phyloP scores from a whole-genome alignment of 1,139 yeast species.

The Yamadazyma blattariae region DNA sequence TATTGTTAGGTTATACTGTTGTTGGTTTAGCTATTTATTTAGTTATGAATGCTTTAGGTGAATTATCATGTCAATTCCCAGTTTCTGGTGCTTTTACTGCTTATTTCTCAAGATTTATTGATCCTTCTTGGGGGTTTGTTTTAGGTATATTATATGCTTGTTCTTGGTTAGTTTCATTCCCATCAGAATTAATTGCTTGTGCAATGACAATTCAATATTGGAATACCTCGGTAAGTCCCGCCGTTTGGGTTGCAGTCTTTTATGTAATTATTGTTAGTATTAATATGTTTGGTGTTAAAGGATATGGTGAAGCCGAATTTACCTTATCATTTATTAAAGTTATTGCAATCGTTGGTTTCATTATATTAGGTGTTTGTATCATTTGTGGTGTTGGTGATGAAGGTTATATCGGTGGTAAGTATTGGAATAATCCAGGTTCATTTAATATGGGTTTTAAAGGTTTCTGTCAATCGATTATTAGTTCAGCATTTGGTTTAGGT shows the following conservation, averaged over 20 bases:
- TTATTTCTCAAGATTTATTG: slow-evolving; percentile 56
- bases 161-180: slow-evolving; percentile 44
- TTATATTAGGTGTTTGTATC: slow-evolving; percentile 32
- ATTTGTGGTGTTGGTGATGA: slow-evolving; percentile 43
- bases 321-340: slow-evolving; percentile 40
- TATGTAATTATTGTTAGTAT: slow-evolving; percentile 34
- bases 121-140: slow-evolving; percentile 61
- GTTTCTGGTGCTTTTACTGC: slow-evolving; percentile 61
- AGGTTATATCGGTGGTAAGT: slow-evolving; percentile 39
- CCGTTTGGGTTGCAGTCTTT: slow-evolving; percentile 44
- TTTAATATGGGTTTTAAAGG: slow-evolving; percentile 70
- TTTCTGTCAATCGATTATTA: slow-evolving; percentile 75
- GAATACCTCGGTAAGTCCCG: slow-evolving; percentile 35
- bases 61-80: slow-evolving; percentile 59
- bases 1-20: slow-evolving; percentile 49
- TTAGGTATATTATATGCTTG: slow-evolving; percentile 40
- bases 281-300: slow-evolving; percentile 44
- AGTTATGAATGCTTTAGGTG: slow-evolving; percentile 60
- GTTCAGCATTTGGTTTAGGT: slow-evolving; percentile 82
- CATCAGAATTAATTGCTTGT: slow-evolving; percentile 45
- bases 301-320: slow-evolving; percentile 47
- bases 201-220: slow-evolving; percentile 43
- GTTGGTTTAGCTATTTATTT: slow-evolving; percentile 46
- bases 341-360: slow-evolving; percentile 41
- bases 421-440: slow-evolving; percentile 46